Conservation (phyloP, 1,284 basidiomycete genomes). For the Sanghuangporus weigelae region DNA sequence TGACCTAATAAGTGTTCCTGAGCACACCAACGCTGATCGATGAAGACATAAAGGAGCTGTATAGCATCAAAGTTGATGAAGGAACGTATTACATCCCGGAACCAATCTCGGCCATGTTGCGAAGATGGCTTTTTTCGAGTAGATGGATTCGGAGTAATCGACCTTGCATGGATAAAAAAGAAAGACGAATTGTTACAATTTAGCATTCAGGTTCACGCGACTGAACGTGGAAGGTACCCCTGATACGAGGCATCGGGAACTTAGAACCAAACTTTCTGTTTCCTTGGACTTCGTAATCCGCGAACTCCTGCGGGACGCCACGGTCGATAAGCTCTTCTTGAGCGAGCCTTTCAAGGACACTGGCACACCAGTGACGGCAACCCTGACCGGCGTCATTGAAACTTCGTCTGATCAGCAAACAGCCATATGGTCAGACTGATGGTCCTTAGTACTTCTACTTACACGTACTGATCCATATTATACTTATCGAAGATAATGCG, state of each 20-base stretch:
- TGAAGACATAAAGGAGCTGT: background rate
- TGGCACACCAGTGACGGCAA: background rate
- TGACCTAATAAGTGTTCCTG: background rate
- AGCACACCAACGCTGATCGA: background rate
- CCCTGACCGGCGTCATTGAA: background rate
- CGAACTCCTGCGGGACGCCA: background rate
- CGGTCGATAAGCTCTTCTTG: background rate
- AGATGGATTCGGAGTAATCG: too few relatives aligned
- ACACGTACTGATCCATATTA: background rate
- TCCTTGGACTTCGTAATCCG: background rate
- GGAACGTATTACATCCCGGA: background rate
- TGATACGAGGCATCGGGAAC: background rate
- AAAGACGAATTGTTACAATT: background rate
- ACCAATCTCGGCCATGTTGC: background rate
- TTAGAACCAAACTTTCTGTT: background rate
- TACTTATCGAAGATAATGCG: background rate
- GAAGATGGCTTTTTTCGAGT: background rate
- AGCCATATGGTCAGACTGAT: background rate
- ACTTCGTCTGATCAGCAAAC: background rate
- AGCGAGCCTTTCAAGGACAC: background rate
- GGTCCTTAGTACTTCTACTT: too few relatives aligned
- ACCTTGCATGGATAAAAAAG: background rate
- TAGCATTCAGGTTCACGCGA: background rate
- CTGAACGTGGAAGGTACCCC: background rate
- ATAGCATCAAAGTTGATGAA: background rate